A percentile compares a stretch with the other conserved stretches of the same genome.
Evolutionary conservation across 306 rosid genomes (phyloP).

Genomic region (Vicia villosa): DNA sequence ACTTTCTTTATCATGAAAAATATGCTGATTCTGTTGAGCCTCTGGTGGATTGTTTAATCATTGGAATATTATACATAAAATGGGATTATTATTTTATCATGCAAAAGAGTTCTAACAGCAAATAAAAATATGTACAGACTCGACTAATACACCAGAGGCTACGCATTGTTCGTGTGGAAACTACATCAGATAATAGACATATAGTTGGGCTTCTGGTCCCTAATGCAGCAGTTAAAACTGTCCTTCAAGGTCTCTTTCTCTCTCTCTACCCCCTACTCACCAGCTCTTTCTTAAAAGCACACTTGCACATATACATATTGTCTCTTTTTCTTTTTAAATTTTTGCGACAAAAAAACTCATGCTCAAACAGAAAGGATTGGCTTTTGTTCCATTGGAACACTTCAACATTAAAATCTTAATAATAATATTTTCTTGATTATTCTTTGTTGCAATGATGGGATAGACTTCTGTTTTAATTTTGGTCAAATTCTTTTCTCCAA

Average conservation of each 20-base stretch:
- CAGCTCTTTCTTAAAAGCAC: neutral
- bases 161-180: conserved; percentile 79
- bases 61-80: neutral
- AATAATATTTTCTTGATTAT: neutral
- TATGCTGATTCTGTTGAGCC: conserved; percentile 4
- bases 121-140: conserved; percentile 46
- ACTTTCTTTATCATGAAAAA: neutral
- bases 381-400: neutral
- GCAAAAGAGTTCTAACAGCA: conserved; percentile 21
- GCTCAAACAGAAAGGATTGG: neutral
- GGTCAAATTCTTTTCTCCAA: conserved; percentile 14
- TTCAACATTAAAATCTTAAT: neutral
- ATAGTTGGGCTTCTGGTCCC: conserved; percentile 86
- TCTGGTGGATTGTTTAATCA: neutral
- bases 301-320: neutral
- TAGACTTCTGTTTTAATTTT: neutral
- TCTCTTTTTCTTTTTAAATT: neutral
- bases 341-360: neutral
- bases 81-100: neutral
- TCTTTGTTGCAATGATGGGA: neutral
- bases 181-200: conserved; percentile 66
- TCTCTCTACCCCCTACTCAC: neutral
- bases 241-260: conserved; percentile 65
- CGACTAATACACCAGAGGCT: conserved; percentile 71
- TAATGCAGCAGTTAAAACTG: conserved; percentile 76